Evolutionary conservation across 2,329 filamentous ascomycete genomes (phyloP).

Genomic region (Cercospora zeae-maydis): DNA sequence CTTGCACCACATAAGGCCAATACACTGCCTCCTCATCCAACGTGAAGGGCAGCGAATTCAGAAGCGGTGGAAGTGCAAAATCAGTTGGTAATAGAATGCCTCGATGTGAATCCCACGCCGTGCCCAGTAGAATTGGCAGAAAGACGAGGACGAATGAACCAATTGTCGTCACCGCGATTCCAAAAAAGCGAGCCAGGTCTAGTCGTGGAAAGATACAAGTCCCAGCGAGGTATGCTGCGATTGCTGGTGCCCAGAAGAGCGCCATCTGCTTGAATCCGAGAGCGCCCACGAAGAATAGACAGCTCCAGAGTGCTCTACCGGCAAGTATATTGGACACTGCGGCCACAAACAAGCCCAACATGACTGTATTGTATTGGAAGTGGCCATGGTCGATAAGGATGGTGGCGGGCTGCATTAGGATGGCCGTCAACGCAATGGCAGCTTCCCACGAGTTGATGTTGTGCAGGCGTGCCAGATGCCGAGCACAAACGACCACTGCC

Average conservation of each 20-base stretch:
- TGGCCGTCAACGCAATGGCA: constrained; percentile 79
- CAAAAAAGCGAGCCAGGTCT: constrained; percentile 64
- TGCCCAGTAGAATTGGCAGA: constrained; percentile 69
- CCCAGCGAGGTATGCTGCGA: constrained; percentile 88
- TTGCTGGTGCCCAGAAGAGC: constrained; percentile 88
- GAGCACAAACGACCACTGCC: constrained; percentile 77
- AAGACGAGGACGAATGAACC: constrained; percentile 71
- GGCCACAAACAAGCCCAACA: constrained; percentile 86
- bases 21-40: constrained; percentile 62
- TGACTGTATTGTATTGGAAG: constrained; percentile 98
- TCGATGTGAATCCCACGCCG: constrained; percentile 64
- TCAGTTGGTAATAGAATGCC: constrained; percentile 59
- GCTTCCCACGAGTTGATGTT: constrained; percentile 74
- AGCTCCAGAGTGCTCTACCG: constrained; percentile 79
- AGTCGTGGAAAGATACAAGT: constrained; percentile 74
- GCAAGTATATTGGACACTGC: constrained; percentile 86
- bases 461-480: constrained; percentile 72
- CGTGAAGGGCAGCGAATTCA: constrained; percentile 60
- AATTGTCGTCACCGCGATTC: constrained; percentile 70
- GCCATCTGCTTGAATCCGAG: constrained; percentile 99
- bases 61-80: constrained; percentile 49
- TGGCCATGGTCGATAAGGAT: constrained; percentile 93
- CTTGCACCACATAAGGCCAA: constrained; percentile 72
- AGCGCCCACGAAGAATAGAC: constrained; percentile 87
- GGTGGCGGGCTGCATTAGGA: constrained; percentile 85